Evolutionary conservation across 129 eudicot genomes (phyloP).

Genomic region (Sambucus nigra): DNA sequence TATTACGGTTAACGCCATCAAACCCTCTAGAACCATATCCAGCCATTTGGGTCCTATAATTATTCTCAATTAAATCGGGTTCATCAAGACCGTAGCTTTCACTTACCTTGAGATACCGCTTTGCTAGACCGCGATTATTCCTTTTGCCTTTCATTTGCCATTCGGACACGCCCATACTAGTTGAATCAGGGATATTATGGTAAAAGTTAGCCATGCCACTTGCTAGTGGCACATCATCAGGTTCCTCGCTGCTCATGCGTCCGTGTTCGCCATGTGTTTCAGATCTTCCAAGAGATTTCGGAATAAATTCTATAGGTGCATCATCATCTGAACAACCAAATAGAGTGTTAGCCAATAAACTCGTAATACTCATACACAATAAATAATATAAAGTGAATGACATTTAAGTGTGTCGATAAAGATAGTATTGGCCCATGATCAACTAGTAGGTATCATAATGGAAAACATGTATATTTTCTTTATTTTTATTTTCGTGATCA

Average conservation of each 20-base stretch:
- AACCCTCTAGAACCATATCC: slow-evolving; percentile 28
- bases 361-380: neutral
- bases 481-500: no score
- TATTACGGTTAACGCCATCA: slow-evolving; percentile 9
- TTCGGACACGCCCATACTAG: slow-evolving; percentile 44
- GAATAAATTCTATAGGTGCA: slow-evolving; percentile 50
- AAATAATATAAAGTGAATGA: no score
- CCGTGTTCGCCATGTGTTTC: slow-evolving; percentile 39
- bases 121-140: slow-evolving; percentile 46
- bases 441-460: no score
- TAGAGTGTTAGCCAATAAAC: neutral
- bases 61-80: slow-evolving; percentile 23
- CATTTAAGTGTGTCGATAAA: no score
- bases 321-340: slow-evolving; percentile 46
- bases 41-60: slow-evolving; percentile 12
- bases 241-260: slow-evolving; percentile 47
- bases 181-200: slow-evolving; percentile 20
- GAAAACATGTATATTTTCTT: no score
- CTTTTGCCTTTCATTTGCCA: slow-evolving; percentile 90
- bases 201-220: no score
- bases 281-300: slow-evolving; percentile 51
- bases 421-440: no score
- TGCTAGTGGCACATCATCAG: slow-evolving; percentile 39
- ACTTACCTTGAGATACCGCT: no score
- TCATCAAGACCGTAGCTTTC: no score